Evolutionary conservation across 495 filamentous ascomycete genomes (phyloP), one percentile per base, ranked within the genome.

Genomic region (Xylaria longipes): DNA sequence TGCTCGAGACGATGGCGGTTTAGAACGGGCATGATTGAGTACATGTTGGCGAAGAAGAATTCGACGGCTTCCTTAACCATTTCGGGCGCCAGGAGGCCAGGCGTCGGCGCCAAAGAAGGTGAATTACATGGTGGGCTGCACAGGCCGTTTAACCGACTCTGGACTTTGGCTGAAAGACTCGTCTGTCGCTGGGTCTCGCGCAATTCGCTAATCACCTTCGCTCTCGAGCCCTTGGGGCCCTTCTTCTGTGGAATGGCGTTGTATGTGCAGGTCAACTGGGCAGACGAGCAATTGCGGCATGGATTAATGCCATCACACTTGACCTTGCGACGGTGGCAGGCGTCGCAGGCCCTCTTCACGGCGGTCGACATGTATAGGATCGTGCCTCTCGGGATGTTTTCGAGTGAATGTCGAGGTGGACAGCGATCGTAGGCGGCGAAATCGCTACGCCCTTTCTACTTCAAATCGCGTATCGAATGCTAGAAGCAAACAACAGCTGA

Each of bases 241-340:
- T 95, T 94, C 83, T 94, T 95, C 82, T 93, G 92, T 0, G 92
- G 93, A 57, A 94, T 89, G n/a, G 91, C 88, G 82, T 93, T 90
- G 85, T 93, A 93, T 22, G 91, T 94, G 84, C 93, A 95, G 3
- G 84, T 84, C 39, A 96, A 82, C 65, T 90, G 89, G 9, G 91
- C 89, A 29, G 86, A 84, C 35, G 84, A 83, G 79, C 92, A 94
- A 77, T 92, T 92, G 57, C 87, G 87, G 80, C 91, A 94, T n/a
- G 91, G 89, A 75, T 87, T 89, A 76, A 89, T 84, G 65, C 88
- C 89, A 78, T 92, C 89, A 78, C 91, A 93, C 80, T 93, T 92
- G 78, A 95, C 90, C 81, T 95, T 96, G 68, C 93, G 89, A 50
- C 92, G 88, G 81, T 94, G 93, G 81, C 93, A 96, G 78, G 90